A percentile compares a stretch with the other conserved stretches of the same genome.
phyloP scores from a whole-genome alignment of 2,329 filamentous ascomycete genomes.

The Atkinsonella hypoxylon region DNA sequence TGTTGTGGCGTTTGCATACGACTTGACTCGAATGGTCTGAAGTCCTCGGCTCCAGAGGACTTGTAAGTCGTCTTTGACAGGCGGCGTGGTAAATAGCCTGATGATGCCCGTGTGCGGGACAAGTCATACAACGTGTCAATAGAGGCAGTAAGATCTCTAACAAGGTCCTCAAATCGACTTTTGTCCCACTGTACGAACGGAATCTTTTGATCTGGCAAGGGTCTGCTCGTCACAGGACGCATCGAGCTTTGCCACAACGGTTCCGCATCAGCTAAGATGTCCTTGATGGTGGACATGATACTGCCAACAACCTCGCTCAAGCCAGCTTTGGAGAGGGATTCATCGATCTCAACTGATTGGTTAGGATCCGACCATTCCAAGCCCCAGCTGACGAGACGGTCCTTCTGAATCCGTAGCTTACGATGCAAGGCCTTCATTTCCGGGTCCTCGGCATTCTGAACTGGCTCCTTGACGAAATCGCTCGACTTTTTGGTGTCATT shows the following conservation, averaged over 20 bases:
- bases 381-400: constrained; percentile 68
- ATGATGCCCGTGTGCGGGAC: constrained; percentile 47
- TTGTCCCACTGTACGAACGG: constrained; percentile 55
- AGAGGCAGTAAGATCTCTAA: constrained; percentile 61
- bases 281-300: constrained; percentile 70
- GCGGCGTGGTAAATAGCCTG: constrained; percentile 23
- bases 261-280: constrained; percentile 66
- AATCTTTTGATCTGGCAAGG: constrained; percentile 39
- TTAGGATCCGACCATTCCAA: constrained; percentile 68
- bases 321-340: constrained; percentile 58
- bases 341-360: constrained; percentile 58
- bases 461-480: constrained; percentile 56
- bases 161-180: constrained; percentile 60
- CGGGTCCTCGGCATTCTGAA: constrained; percentile 51
- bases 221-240: constrained; percentile 26
- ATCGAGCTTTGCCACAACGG: constrained; percentile 55
- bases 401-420: constrained; percentile 69
- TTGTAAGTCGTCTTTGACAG: constrained; percentile 23
- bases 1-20: constrained; percentile 50
- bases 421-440: constrained; percentile 62
- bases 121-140: constrained; percentile 73
- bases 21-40: constrained; percentile 43
- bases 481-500: constrained; percentile 71
- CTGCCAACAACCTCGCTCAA: constrained; percentile 66
- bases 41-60: constrained; percentile 28